phyloP scores from a whole-genome alignment of 1,284 basidiomycete species.

The Ganoderma sp. region DNA sequence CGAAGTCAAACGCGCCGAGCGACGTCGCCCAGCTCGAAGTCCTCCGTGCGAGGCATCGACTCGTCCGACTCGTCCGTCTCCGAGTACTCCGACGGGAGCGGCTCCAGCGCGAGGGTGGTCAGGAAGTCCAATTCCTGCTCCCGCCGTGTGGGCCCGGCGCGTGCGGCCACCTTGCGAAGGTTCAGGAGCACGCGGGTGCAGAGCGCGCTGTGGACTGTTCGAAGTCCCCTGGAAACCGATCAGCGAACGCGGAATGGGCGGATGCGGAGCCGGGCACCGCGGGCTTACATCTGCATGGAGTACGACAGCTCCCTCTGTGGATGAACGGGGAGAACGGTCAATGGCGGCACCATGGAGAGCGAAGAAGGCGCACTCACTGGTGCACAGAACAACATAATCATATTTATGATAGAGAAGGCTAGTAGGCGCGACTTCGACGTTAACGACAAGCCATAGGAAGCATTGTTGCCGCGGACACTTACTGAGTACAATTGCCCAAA shows the following conservation, averaged over 20 bases:
- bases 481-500: conserved; percentile 8
- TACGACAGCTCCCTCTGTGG: conserved; percentile 6
- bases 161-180: conserved; percentile 13
- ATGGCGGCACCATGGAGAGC: not conserved
- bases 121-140: not conserved
- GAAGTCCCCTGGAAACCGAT: not conserved
- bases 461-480: not conserved
- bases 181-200: conserved; percentile 14
- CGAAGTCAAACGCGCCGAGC: not conserved
- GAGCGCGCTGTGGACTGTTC: conserved; percentile 6
- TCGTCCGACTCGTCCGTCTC: conserved; percentile 6
- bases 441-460: not conserved
- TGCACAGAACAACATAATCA: conserved; percentile 6
- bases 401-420: conserved; percentile 4
- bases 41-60: conserved; percentile 1
- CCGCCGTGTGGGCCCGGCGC: not conserved
- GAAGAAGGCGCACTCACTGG: not conserved
- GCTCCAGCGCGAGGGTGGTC: conserved; percentile 4
- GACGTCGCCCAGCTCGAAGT: conserved; percentile 4
- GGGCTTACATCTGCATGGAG: conserved; percentile 2
- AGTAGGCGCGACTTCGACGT: not conserved
- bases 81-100: conserved; percentile 1
- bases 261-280: not conserved
- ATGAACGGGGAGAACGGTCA: not conserved
- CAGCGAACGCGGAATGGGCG: not conserved